Evolutionary conservation across 2,329 filamentous ascomycete species (phyloP).

Genomic region (Lecanicillium sp.): DNA sequence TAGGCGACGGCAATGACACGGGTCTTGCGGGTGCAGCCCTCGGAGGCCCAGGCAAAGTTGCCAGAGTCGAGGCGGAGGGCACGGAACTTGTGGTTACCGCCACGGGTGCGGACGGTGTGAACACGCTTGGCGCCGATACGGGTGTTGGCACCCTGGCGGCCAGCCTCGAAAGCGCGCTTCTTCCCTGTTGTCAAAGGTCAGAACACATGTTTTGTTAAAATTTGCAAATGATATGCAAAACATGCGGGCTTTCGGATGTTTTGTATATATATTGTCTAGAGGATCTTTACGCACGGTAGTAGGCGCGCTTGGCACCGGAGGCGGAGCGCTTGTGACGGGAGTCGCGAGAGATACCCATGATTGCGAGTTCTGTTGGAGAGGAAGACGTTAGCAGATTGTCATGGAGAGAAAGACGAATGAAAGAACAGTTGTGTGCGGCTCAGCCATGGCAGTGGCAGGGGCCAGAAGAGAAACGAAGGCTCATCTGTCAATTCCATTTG

Average conservation of each 20-base stretch:
- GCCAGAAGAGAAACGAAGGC: neutral
- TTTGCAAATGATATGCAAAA: slow-evolving; percentile 12
- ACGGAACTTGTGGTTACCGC: slow-evolving; percentile 99
- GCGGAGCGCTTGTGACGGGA: slow-evolving; percentile 99
- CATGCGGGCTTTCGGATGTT: slow-evolving; percentile 60
- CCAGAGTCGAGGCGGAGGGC: slow-evolving; percentile 96
- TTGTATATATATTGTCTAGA: slow-evolving; percentile 10
- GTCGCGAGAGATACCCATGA: slow-evolving; percentile 99
- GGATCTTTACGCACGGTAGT: slow-evolving; percentile 63
- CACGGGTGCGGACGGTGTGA: slow-evolving; percentile 93
- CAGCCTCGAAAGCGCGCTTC: slow-evolving; percentile 99
- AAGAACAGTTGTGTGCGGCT: neutral
- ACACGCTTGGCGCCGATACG: slow-evolving; percentile 96
- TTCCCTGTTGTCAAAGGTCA: slow-evolving; percentile 72
- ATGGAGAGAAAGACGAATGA: neutral
- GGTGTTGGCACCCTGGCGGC: slow-evolving; percentile 98
- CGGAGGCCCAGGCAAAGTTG: slow-evolving; percentile 99
- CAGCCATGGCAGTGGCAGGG: neutral
- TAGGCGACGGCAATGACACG: slow-evolving; percentile 97
- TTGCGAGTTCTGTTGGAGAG: slow-evolving; percentile 57
- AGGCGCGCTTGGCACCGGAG: slow-evolving; percentile 94
- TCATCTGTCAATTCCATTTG: neutral
- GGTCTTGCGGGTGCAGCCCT: slow-evolving; percentile 97
- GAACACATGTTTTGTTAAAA: slow-evolving; percentile 52
- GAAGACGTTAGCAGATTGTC: slow-evolving; percentile 15